phyloP scores from a whole-genome alignment of 1,284 basidiomycete species.

The Ganoderma multipileum region DNA sequence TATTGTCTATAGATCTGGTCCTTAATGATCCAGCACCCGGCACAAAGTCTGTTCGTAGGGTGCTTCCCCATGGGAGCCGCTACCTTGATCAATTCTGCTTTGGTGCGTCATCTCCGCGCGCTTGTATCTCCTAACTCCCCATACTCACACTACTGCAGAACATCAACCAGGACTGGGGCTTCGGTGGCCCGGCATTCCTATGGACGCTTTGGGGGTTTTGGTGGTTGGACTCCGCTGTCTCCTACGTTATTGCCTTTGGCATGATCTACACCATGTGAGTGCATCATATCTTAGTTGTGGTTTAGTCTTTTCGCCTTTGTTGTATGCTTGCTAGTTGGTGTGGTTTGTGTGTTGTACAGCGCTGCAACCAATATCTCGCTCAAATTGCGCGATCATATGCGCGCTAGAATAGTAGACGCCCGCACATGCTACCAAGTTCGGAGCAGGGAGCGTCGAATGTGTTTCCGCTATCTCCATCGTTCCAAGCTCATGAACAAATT shows the following conservation, averaged over 20 bases:
- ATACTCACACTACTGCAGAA: conserved; percentile 26
- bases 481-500: not conserved
- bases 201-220: conserved; percentile 64
- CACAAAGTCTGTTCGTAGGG: conserved; percentile 67
- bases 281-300: not conserved
- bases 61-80: conserved; percentile 66
- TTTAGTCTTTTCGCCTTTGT: not conserved
- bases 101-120: conserved; percentile 28
- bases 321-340: not conserved
- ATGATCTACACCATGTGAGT: conserved; percentile 62
- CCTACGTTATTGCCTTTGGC: conserved; percentile 59
- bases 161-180: conserved; percentile 43
- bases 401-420: not conserved
- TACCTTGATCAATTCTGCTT: conserved; percentile 51
- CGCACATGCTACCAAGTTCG: not conserved
- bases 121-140: not conserved
- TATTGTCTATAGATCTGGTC: conserved; percentile 33
- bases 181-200: conserved; percentile 54
- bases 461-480: not conserved
- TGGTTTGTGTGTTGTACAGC: not conserved
- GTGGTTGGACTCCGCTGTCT: conserved; percentile 62
- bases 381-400: not conserved
- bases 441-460: not conserved
- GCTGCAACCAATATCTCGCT: not conserved
- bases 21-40: conserved; percentile 52